Evolutionary conservation across 2,329 filamentous ascomycete species (phyloP).

Genomic region (Pseudodiploospora longispora): DNA sequence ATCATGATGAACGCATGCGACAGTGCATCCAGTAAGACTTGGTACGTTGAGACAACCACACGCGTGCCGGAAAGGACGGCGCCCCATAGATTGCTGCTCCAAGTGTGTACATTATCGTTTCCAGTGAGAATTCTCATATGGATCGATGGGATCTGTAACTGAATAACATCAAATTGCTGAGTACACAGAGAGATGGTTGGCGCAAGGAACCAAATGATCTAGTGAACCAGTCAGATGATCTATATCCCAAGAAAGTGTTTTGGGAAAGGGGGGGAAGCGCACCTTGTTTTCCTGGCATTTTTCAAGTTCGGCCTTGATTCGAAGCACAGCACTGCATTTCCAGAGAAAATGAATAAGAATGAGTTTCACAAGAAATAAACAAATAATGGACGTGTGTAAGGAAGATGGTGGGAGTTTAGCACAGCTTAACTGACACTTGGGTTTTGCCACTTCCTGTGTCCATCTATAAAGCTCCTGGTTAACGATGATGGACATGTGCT

Average conservation of each 20-base stretch:
- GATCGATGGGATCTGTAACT: constrained; percentile 49
- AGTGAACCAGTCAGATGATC: background rate
- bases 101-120: constrained; percentile 61
- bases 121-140: constrained; percentile 58
- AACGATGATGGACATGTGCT: background rate
- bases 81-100: constrained; percentile 64
- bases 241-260: background rate
- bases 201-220: constrained; percentile 66
- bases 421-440: constrained; percentile 50
- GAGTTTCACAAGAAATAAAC: no score
- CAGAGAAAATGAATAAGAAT: no score
- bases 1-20: constrained; percentile 66
- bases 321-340: constrained; percentile 51
- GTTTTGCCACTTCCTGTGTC: constrained; percentile 76
- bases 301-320: constrained; percentile 58
- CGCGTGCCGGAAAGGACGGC: constrained; percentile 53
- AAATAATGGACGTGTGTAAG: background rate
- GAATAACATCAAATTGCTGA: constrained; percentile 58
- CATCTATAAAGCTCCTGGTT: constrained; percentile 47
- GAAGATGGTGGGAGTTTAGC: background rate
- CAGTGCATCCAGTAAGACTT: constrained; percentile 67
- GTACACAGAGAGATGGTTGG: constrained; percentile 59
- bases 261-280: constrained; percentile 7
- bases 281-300: constrained; percentile 46
- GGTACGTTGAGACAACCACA: constrained; percentile 71